phyloP scores from a whole-genome alignment of 2,329 filamentous ascomycete genomes.

The Triangularia verruculosa region DNA sequence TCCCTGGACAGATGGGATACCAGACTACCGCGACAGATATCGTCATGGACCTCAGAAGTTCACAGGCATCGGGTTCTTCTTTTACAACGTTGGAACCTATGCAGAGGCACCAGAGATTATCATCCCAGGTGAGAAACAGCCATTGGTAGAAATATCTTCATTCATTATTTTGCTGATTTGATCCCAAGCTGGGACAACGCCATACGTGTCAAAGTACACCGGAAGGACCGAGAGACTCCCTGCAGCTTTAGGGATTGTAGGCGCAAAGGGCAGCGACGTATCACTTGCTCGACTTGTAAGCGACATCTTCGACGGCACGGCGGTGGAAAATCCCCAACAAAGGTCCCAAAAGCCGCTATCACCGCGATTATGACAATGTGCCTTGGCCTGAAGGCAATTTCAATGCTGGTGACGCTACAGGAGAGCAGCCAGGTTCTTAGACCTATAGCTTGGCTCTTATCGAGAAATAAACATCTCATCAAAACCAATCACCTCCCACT shows the following conservation, averaged over 20 bases:
- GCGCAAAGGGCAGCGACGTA: slow-evolving; percentile 12
- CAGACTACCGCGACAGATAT: slow-evolving; percentile 15
- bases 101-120: slow-evolving; percentile 14
- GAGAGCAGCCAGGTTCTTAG: too few species aligned
- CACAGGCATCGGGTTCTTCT: slow-evolving; percentile 16
- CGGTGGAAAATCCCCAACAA: too few species aligned
- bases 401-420: too few species aligned
- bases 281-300: slow-evolving; percentile 6
- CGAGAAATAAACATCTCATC: slow-evolving; percentile 20
- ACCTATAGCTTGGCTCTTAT: too few species aligned
- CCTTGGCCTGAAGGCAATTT: too few species aligned
- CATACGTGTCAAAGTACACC: slow-evolving; percentile 14
- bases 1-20: slow-evolving; percentile 13
- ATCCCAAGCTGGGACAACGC: slow-evolving; percentile 2
- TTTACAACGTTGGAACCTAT: slow-evolving; percentile 12
- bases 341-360: too few species aligned
- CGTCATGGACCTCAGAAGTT: slow-evolving; percentile 11
- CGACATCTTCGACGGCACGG: background rate
- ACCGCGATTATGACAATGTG: too few species aligned
- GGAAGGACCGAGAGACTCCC: slow-evolving; percentile 11
- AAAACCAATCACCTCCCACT: slow-evolving; percentile 19
- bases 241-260: slow-evolving; percentile 11
- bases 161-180: background rate
- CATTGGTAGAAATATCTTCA: background rate
- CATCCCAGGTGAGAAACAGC: slow-evolving; percentile 4